Percentiles rank a stretch among this genome's conserved stretches.
Evolutionary conservation across 768 basidiomycete genomes (phyloP).

Genomic region (Lentinus tigrinus): DNA sequence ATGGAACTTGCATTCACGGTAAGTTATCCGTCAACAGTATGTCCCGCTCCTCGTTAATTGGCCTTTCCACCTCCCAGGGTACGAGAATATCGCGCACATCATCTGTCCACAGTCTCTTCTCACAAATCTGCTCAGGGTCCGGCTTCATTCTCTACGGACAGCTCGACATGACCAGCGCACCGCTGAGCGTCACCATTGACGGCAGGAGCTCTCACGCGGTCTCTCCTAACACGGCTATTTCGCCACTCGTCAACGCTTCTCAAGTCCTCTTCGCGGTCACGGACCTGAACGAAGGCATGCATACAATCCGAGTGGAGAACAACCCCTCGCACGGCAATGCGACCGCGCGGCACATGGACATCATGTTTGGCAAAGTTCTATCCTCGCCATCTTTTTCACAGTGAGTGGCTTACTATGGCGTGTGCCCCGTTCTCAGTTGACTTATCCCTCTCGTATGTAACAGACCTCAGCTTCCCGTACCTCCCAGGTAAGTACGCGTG

Average conservation of each 20-base stretch:
- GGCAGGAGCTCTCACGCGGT: background rate
- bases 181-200: slow-evolving; percentile 15
- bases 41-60: background rate
- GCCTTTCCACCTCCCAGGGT: background rate
- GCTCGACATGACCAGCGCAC: slow-evolving; percentile 1
- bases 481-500: no score
- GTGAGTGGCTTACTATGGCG: background rate
- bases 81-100: background rate
- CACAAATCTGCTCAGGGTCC: background rate
- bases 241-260: background rate
- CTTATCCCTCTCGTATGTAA: background rate
- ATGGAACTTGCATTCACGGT: slow-evolving; percentile 14
- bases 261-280: slow-evolving; percentile 4
- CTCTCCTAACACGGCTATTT: slow-evolving; percentile 3
- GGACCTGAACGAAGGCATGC: background rate
- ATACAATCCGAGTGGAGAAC: slow-evolving; percentile 12
- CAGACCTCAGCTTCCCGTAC: no score
- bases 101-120: background rate
- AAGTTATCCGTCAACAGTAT: background rate
- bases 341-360: background rate
- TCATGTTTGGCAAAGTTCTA: background rate
- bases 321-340: background rate
- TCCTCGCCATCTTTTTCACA: background rate
- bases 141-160: slow-evolving; percentile 13
- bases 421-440: background rate